Evolutionary conservation across 2,329 filamentous ascomycete genomes (phyloP), one percentile per base, ranked within the genome.

Genomic region (Penicillium nordicum): DNA sequence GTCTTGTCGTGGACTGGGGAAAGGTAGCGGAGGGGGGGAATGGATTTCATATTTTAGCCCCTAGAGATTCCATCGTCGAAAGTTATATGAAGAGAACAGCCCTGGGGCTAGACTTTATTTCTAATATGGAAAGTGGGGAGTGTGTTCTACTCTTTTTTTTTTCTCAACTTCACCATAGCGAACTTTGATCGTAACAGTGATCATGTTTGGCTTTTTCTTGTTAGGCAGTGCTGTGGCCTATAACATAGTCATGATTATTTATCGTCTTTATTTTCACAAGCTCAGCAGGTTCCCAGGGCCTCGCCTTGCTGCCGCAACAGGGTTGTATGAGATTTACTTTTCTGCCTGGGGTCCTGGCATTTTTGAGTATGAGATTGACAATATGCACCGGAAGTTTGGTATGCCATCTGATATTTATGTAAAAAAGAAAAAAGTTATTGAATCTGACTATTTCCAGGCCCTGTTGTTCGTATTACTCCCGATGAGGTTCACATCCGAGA

Each of bases 401-500:
- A 42, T 27, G 59, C 16, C 23, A 12, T 34, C 29, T 32, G 16
- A 8, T 8, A 25, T 16, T 36, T 10, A 25, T 16, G 21, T 21
- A 21, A 21, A 21, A 21, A 21, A 21, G 9, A 11, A 41, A 43
- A 30, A 32, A 5, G 29, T 14, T 10, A 29, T 29, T 32, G 18
- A 23, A 25, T 32, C 42, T 60, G 18, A 53, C 49, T 23, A 5
- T 34, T 12, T 10, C 3, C 38, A 66, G 64, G 64, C 10, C 62
- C 63, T 1, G 57, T 66, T 10, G 60, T 66, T 23, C 64, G 64
- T 41, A 66, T 66, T 25, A 65, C 57, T 4, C 64, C 64, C 1
- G 60, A 66, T 12, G 64, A 66, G 36, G 40, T 66, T 0, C 64
- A 66, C n/a, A 50, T 64, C 16, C 55, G 60, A 45, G 63, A 66